phyloP scores from a whole-genome alignment of 441 rosid species.

The Adansonia rubrostipa region DNA sequence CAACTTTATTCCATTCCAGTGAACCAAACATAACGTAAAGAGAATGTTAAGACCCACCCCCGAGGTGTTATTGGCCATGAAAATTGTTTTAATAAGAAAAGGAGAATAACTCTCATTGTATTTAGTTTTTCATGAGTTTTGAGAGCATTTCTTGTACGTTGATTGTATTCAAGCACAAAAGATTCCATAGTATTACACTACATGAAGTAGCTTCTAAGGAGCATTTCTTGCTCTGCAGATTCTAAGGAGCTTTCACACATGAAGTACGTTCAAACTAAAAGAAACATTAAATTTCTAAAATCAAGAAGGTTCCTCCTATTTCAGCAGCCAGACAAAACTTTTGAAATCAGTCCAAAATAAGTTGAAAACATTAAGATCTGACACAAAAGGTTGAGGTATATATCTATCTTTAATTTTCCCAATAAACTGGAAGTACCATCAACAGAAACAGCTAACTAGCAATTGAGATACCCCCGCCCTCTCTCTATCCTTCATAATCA shows the following conservation, averaged over 20 bases:
- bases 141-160: background rate
- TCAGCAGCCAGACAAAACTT: background rate
- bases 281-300: conserved; percentile 3
- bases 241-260: background rate
- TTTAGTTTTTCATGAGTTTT: background rate
- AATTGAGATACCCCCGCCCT: background rate
- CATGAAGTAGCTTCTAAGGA: background rate
- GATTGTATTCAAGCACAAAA: conserved; percentile 6
- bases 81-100: background rate
- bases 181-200: background rate
- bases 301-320: background rate
- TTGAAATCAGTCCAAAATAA: background rate
- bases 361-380: background rate
- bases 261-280: background rate
- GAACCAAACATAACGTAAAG: background rate
- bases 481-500: background rate
- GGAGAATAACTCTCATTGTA: background rate
- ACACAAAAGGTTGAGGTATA: background rate
- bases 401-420: background rate
- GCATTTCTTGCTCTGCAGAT: background rate
- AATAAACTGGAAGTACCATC: background rate
- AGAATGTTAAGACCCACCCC: background rate
- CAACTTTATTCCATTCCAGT: too few species aligned
- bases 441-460: background rate
- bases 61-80: background rate